These are phyloP conservation scores for Pythium angustatum DNA, from an alignment of 352 stramenopile genomes.

Conservation along the genomic window DNA sequence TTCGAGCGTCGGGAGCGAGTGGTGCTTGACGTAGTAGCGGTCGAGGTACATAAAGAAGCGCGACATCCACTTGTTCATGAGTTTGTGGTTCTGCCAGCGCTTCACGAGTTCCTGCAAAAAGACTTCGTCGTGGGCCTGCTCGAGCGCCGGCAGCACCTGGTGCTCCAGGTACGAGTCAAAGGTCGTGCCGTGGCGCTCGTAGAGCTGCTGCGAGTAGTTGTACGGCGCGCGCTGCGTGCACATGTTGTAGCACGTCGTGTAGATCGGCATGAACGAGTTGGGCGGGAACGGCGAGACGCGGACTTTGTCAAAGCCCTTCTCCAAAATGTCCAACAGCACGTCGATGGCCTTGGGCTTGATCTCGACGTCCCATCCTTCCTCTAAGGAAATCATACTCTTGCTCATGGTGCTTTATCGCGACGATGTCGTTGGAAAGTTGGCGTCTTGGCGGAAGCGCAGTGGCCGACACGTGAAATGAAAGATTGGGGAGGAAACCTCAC, in stretches of 20 bases:
- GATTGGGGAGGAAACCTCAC: slow-evolving; percentile 5
- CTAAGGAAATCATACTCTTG: slow-evolving; percentile 84
- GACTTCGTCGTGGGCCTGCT: slow-evolving; percentile 91
- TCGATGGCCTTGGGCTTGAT: slow-evolving; percentile 91
- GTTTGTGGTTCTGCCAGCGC: slow-evolving; percentile 99
- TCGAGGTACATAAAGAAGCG: slow-evolving; percentile 99
- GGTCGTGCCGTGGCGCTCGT: slow-evolving; percentile 94
- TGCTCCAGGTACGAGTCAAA: slow-evolving; percentile 88
- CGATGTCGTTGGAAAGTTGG: too few relatives aligned
- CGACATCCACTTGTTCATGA: slow-evolving; percentile 99
- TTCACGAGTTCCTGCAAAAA: slow-evolving; percentile 97
- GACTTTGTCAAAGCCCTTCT: slow-evolving; percentile 86
- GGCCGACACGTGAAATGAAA: slow-evolving; percentile 15
- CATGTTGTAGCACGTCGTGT: slow-evolving; percentile 98
- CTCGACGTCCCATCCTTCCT: slow-evolving; percentile 86
- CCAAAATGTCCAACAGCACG: slow-evolving; percentile 82
- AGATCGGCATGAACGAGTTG: slow-evolving; percentile 89
- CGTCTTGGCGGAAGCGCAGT: too few relatives aligned
- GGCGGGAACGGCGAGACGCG: slow-evolving; percentile 80
- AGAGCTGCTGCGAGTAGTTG: slow-evolving; percentile 99
- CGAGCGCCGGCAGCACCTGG: slow-evolving; percentile 88
- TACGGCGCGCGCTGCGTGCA: slow-evolving; percentile 99
- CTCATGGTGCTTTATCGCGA: slow-evolving; percentile 56
- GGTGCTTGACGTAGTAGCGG: slow-evolving; percentile 97
- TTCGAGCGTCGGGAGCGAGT: slow-evolving; percentile 95